Evolutionary conservation across 345 rosid species (phyloP), one percentile per base, ranked within the genome.

Genomic region (Hevea brasiliensis): DNA sequence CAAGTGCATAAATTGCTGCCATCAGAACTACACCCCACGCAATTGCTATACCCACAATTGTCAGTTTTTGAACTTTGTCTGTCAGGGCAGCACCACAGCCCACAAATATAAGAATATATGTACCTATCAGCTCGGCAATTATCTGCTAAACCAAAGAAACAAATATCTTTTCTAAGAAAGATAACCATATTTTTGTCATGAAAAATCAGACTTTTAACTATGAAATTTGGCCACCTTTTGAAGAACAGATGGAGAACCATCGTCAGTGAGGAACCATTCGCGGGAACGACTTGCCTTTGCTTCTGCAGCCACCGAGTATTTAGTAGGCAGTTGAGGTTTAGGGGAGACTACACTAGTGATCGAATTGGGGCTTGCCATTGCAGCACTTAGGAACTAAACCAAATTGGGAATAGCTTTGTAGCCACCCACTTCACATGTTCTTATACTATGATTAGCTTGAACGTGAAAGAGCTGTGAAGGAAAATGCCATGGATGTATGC

Each of bases 1-100:
- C 85, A 23, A 87, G 58, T 10, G 87, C 67, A 9, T 84, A 84
- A 24, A 84, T 87, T 61, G 68, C 62, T 44, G 82, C 85, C 84
- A 84, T 82, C 67, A 85, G 51, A 54, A 73, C 86, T 1, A 81
- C 37, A 20, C 89, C 89, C 89, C 88, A 87, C 14, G 67, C 87
- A 35, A 81, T 37, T 18, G 81, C 85, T 64, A 85, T 79, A 4
- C 87, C 91, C 20, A 84, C 72, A 4, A 81, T 67, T 29, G 74
- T 68, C 29, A 87, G 86, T 9, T 44, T 61, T 58, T 71, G 85
- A 72, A 77, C 15, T 51, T 74, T 37, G 73, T 79, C 45, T 0
- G 81, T 72, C 8, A 87, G 77, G 61, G 79, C 81, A 21, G 89
- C 55, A 9, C 70, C 89, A 55, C 87, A 84, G 1, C 89, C 89